Percentiles rank a stretch among this genome's conserved stretches.
Evolutionary conservation across 2,329 filamentous ascomycete genomes (phyloP).

Genomic region (Trichoderma sp.): DNA sequence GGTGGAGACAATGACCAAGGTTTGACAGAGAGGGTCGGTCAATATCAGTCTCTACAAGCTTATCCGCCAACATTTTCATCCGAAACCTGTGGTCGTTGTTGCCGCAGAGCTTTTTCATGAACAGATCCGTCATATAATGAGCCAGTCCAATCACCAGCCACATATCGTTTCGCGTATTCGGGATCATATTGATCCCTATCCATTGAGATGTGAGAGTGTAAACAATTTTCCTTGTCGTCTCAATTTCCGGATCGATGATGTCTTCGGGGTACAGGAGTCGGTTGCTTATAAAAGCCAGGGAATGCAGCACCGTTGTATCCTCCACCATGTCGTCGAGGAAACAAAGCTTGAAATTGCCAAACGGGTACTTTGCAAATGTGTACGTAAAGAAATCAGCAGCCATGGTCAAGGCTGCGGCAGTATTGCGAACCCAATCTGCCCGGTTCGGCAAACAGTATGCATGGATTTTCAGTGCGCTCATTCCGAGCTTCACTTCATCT

Average conservation of each 20-base stretch:
- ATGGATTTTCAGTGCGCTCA: constrained; percentile 84
- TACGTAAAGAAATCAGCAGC: constrained; percentile 91
- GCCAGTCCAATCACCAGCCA: constrained; percentile 91
- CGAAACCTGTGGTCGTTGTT: constrained; percentile 94
- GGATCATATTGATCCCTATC: constrained; percentile 90
- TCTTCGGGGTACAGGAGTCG: constrained; percentile 82
- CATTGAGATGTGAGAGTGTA: constrained; percentile 89
- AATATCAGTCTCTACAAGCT: constrained; percentile 78
- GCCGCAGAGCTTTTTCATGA: constrained; percentile 86
- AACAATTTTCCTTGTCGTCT: constrained; percentile 78
- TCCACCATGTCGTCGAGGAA: constrained; percentile 88
- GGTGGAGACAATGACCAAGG: constrained; percentile 74
- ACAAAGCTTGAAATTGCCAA: constrained; percentile 87
- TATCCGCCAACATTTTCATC: constrained; percentile 82
- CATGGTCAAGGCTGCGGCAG: constrained; percentile 80
- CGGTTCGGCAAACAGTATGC: constrained; percentile 89
- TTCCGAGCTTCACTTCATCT: constrained; percentile 86
- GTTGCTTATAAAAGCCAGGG: constrained; percentile 84
- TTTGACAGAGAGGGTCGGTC: constrained; percentile 81
- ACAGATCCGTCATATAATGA: constrained; percentile 93
- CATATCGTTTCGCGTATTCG: constrained; percentile 76
- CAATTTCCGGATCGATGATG: constrained; percentile 82
- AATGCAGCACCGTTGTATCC: constrained; percentile 77
- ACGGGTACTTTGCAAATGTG: constrained; percentile 88
- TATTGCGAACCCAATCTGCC: constrained; percentile 80